phyloP scores from a whole-genome alignment of 352 stramenopile genomes.

The Phytophthora hibernalis region DNA sequence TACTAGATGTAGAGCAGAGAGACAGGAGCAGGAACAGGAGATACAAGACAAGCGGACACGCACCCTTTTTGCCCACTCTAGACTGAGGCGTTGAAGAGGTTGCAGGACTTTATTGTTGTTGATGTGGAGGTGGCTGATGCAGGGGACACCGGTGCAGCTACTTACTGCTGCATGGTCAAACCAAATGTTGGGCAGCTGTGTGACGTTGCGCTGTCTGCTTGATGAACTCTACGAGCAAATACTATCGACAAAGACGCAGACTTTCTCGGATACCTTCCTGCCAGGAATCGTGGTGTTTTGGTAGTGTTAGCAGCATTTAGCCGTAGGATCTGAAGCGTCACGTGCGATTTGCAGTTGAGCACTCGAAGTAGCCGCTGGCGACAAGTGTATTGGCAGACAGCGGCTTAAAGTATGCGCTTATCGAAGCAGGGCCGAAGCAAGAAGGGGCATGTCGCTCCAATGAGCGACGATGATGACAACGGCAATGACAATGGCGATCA shows the following conservation, averaged over 20 bases:
- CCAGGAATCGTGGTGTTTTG: too few relatives aligned
- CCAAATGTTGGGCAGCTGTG: not conserved
- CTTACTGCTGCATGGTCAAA: not conserved
- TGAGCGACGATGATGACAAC: slow-evolving; percentile 26
- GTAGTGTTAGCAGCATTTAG: too few relatives aligned
- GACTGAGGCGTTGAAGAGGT: not conserved
- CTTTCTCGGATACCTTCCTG: too few relatives aligned
- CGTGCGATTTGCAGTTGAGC: slow-evolving; percentile 3
- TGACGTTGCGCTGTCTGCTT: not conserved
- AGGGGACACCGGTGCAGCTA: not conserved
- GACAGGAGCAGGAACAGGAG: slow-evolving; percentile 10
- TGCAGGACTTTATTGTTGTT: not conserved
- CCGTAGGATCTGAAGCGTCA: slow-evolving; percentile 28
- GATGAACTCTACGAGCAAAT: not conserved
- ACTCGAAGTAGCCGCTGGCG: not conserved
- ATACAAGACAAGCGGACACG: slow-evolving; percentile 17
- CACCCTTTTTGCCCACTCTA: slow-evolving; percentile 21
- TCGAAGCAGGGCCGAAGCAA: slow-evolving; percentile 25
- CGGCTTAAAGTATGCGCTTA: slow-evolving; percentile 22
- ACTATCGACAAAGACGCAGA: not conserved
- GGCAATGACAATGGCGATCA: not conserved
- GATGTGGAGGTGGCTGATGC: not conserved
- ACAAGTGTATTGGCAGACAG: not conserved
- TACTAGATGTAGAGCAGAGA: slow-evolving; percentile 63
- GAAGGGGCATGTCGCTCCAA: slow-evolving; percentile 28